Evolutionary conservation across 768 basidiomycete genomes (phyloP).

Genomic region (Tricholoma hemisulphureum): DNA sequence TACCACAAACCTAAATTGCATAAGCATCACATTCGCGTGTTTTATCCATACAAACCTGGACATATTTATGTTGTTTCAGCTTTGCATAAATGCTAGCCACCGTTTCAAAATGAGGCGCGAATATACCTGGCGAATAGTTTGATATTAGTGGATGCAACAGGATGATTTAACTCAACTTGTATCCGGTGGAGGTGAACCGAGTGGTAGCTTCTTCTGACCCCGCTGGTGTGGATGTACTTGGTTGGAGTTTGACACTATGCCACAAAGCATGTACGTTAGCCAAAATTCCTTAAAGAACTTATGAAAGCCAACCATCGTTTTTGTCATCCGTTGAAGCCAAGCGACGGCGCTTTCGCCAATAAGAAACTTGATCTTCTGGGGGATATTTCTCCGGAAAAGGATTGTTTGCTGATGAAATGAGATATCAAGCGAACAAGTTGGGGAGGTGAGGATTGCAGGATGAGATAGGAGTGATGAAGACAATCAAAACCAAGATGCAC

Average conservation of each 20-base stretch:
- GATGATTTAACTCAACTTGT: neutral
- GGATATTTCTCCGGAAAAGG: neutral
- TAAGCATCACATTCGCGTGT: neutral
- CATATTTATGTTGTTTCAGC: neutral
- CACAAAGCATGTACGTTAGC: neutral
- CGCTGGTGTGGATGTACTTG: neutral
- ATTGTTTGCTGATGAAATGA: too few relatives aligned
- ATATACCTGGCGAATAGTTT: neutral
- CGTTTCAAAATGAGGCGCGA: neutral
- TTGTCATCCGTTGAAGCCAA: neutral
- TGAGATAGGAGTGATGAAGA: too few relatives aligned
- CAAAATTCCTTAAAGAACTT: neutral
- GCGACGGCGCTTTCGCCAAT: neutral
- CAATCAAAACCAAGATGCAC: too few relatives aligned
- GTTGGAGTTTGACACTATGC: neutral
- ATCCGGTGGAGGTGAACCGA: neutral
- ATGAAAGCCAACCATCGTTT: neutral
- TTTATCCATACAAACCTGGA: neutral
- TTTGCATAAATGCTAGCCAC: neutral
- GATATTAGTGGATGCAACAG: neutral
- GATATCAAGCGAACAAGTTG: too few relatives aligned
- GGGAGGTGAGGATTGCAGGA: too few relatives aligned
- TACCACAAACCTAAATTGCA: slow-evolving; percentile 4
- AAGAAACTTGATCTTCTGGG: neutral
- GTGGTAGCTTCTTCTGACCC: neutral